phyloP scores from a whole-genome alignment of 495 filamentous ascomycete species.

The Bryoglossum gracile region DNA sequence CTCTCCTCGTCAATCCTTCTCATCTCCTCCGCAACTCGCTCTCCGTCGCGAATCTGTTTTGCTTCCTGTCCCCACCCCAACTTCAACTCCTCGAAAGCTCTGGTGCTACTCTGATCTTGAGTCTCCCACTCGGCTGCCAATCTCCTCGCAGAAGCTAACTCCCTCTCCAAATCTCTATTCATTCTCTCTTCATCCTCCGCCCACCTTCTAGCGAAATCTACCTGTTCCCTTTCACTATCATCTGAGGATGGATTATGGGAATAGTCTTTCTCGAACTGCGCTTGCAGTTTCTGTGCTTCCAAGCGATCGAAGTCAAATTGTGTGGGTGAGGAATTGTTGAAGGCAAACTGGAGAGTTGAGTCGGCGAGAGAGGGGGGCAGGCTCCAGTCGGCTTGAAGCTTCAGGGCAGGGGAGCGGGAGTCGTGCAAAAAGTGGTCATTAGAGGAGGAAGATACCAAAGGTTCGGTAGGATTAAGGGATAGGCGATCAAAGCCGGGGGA shows the following conservation, averaged over 20 bases:
- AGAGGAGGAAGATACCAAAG: too few species aligned
- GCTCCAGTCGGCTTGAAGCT: slow-evolving; percentile 3
- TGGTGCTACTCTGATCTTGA: not conserved
- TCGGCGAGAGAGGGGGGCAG: too few species aligned
- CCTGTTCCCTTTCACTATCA: too few species aligned
- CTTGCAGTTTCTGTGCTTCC: slow-evolving; percentile 2
- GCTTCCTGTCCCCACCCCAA: not conserved
- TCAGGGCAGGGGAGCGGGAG: not conserved
- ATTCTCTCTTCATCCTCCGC: not conserved
- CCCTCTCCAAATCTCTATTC: not conserved
- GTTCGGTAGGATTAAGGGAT: too few species aligned
- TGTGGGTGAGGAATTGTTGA: not conserved
- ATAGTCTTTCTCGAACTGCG: slow-evolving; percentile 2
- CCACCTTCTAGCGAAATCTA: not conserved
- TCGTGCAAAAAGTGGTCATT: too few species aligned
- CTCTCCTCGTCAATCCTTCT: not conserved
- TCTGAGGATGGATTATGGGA: too few species aligned
- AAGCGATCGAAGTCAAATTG: slow-evolving; percentile 4
- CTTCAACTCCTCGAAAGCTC: not conserved
- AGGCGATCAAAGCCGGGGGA: too few species aligned
- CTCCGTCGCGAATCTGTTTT: not conserved
- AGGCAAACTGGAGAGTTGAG: slow-evolving; percentile 2
- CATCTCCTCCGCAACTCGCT: not conserved
- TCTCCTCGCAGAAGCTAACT: not conserved
- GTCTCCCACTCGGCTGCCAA: slow-evolving; percentile 4